Evolutionary conservation across 805 yeast species (phyloP).

Genomic region (Komagataella phaffii): DNA sequence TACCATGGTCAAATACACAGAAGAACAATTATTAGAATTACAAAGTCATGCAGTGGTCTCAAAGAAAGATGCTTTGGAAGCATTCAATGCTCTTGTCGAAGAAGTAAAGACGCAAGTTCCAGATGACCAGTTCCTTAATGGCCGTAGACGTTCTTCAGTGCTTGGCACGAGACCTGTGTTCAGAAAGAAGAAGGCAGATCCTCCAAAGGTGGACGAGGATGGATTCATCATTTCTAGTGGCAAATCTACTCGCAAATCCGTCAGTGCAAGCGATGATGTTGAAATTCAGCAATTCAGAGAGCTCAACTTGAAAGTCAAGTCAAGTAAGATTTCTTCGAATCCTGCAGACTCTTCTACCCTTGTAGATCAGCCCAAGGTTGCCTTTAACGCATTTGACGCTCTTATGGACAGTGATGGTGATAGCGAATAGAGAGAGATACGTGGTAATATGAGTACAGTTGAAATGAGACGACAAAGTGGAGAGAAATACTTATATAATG

Average conservation of each 20-base stretch:
- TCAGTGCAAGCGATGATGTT: slow-evolving; percentile 33
- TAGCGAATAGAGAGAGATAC: slow-evolving; percentile 29
- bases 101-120: slow-evolving; percentile 31
- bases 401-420: slow-evolving; percentile 35
- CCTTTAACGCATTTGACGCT: slow-evolving; percentile 76
- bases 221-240: slow-evolving; percentile 53
- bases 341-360: slow-evolving; percentile 58
- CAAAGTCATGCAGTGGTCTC: slow-evolving; percentile 47
- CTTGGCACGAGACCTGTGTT: slow-evolving; percentile 23
- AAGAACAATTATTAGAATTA: slow-evolving; percentile 50
- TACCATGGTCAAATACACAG: slow-evolving; percentile 45
- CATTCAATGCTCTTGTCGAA: slow-evolving; percentile 54
- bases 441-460: neutral
- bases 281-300: slow-evolving; percentile 34
- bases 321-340: slow-evolving; percentile 62
- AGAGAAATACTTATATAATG: neutral
- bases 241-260: slow-evolving; percentile 24
- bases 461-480: neutral
- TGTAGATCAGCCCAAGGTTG: slow-evolving; percentile 50
- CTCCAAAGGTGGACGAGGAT: slow-evolving; percentile 50
- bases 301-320: slow-evolving; percentile 40
- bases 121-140: slow-evolving; percentile 8
- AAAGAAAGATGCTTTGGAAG: slow-evolving; percentile 47
- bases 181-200: slow-evolving; percentile 38
- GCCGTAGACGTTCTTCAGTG: slow-evolving; percentile 10